Evolutionary conservation across 176 grass and related monocot genomes (phyloP), one percentile per base, ranked within the genome.

Genomic region (Hordeum vulgare): DNA sequence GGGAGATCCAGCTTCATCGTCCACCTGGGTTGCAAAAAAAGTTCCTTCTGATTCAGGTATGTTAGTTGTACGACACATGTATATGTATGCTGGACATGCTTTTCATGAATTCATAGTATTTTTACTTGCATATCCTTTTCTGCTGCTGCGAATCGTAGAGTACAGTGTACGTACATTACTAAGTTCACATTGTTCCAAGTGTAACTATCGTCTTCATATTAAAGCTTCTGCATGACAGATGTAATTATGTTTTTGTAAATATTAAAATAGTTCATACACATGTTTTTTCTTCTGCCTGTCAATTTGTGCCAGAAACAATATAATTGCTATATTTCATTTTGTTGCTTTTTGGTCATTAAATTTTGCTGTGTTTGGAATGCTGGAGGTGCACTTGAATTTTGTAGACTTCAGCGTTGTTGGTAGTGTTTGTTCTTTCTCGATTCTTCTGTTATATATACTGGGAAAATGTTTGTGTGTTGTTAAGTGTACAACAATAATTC

Each of bases 11-110:
- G 78, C 89, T 94, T 74, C 88, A 94, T 26, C 66, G 84, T 41
- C 93, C 92, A 47, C 80, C 78, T 35, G 76, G 25, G 62, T 89
- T 86, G 9, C 86, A 7, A 57, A 80, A 75, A 28, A 91, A 93
- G 66, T 97, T 93, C 80, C 95, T 94, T 77, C 85, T 91, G 78
- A 84, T 94, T 66, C 92, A 94, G 92, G 95, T 97, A 61, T 62
- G 78, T 67, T 84, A 11, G 54, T 37, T 80, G n/a, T 60, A 66
- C 25, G 25, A 6, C 13, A 59, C 24, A 51, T 31, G 20, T 39
- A 63, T 71, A 6, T 78, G 44, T 61, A 83, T 72, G 47, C 12
- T 79, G n/a, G 20, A 61, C 37, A 56, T 56, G 54, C 39, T 58
- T 23, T 82, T 44, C 53, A 9, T 61, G 11, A 44, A 15, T 31